Evolutionary conservation across 148 eudicot genomes (phyloP).

Genomic region (Gaultheria prostrata): DNA sequence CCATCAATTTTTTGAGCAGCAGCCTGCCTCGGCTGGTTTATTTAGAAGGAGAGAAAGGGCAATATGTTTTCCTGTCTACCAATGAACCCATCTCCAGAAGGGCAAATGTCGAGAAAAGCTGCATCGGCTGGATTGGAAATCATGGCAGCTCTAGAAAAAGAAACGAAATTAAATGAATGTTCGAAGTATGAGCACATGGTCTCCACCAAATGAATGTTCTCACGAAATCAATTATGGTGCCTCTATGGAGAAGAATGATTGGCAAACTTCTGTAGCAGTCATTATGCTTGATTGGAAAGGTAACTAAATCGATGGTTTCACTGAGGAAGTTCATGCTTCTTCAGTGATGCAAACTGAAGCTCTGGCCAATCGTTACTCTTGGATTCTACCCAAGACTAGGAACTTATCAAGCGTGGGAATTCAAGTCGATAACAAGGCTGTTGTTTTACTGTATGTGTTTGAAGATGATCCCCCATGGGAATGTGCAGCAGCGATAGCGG

Average conservation of each 20-base stretch:
- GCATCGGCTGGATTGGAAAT: not conserved
- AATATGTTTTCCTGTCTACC: not conserved
- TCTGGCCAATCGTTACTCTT: not conserved
- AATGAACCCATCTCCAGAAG: not conserved
- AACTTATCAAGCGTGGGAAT: not conserved
- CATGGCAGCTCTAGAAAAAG: constrained; percentile 1
- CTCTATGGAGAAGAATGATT: not conserved
- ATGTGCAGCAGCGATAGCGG: not conserved
- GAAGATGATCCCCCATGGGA: not conserved
- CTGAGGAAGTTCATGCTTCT: too few species aligned
- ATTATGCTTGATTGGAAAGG: not conserved
- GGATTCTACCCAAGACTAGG: not conserved
- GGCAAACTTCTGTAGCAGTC: not conserved
- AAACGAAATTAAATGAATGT: not conserved
- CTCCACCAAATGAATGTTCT: not conserved
- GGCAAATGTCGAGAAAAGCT: not conserved
- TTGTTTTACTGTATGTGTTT: not conserved
- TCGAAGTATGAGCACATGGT: not conserved
- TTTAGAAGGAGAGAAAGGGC: not conserved
- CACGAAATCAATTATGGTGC: not conserved
- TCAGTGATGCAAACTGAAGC: not conserved
- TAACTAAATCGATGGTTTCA: not conserved
- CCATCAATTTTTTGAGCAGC: too few species aligned
- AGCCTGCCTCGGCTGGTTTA: not conserved
- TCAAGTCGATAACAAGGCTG: not conserved